A percentile compares a stretch with the other conserved stretches of the same genome.
phyloP scores from a whole-genome alignment of 805 yeast genomes.

The Zygosaccharomyces rouxii region DNA sequence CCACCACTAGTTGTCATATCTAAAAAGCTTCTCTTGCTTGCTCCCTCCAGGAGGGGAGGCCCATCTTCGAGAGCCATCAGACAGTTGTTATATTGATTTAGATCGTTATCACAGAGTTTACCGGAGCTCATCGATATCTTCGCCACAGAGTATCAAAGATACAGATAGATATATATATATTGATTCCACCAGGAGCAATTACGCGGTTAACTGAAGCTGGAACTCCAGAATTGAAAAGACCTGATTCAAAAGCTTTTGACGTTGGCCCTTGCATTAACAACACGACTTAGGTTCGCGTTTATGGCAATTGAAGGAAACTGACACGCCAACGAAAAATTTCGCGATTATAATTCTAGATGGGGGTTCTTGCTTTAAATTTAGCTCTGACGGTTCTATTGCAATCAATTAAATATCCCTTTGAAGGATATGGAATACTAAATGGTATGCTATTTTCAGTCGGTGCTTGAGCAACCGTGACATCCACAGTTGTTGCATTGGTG shows the following conservation, averaged over 20 bases:
- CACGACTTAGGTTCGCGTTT: constrained; percentile 3
- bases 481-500: constrained; percentile 77
- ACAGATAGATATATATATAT: background rate
- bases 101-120: background rate
- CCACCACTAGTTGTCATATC: constrained; percentile 1
- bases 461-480: constrained; percentile 77
- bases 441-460: constrained; percentile 42
- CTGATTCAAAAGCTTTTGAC: background rate
- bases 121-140: background rate
- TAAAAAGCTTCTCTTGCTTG: constrained; percentile 13
- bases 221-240: background rate
- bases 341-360: background rate
- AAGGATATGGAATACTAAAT: background rate
- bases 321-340: constrained; percentile 7
- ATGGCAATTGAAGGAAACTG: constrained; percentile 1
- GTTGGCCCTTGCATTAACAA: background rate
- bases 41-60: background rate
- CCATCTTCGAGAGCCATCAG: constrained; percentile 5
- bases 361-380: background rate
- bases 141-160: background rate
- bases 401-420: background rate
- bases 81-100: background rate
- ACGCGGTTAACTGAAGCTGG: background rate
- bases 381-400: constrained; percentile 1
- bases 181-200: background rate